Base-by-base conservation (phyloP, 2,329 filamentous ascomycete genomes). In the Ophiostoma fasciatum region DNA sequence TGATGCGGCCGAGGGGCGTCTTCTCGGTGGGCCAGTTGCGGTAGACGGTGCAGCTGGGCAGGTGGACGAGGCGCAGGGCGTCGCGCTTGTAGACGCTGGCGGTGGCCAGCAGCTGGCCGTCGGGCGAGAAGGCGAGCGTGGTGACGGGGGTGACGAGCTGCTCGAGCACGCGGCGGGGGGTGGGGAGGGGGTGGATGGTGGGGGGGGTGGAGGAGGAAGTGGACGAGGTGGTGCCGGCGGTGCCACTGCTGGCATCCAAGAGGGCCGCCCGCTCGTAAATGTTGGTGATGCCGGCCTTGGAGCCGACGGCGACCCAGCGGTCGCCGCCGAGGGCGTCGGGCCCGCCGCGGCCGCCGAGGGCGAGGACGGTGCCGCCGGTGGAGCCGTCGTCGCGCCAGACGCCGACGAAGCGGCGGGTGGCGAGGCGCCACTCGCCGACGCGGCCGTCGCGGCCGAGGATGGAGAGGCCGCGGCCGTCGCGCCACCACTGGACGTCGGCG, bases 11-110 rank as follows among this genome's bases (percentile, higher is more conserved):
- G 42, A 98, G 59, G 1, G 87, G 85, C 38, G 90, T 98, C 54
- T 81, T 78, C 44, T 76, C 73, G 36, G 88, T 98, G 18, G 90
- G 90, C 90, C 90, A 98, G 58, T 98, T 98, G 50, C 78, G 76
- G 66, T 90, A 98, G 15, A 96, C 83, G 2, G 85, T 94, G 56
- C 85, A 94, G 47, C 74, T 87, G 1, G 88, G 87, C 46, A 98
- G 61, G 57, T 98, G 90, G 22, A 88, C 84, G 45, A 98, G 61
- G 50, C 81, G 70, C 54, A 98, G 60, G 1, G 87, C 83, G 58
- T 94, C 85, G 53, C 79, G 79, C 67, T 94, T 93, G 68, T 81
- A 81, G 43, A 72, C 72, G 57, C 82, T 92, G 28, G 76, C 82
- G 63, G 96, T 85, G 0, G 77, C 83, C 46, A 98, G 61, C 34